These are phyloP conservation scores for Arthroderma uncinatum DNA, from an alignment of 2,329 filamentous ascomycete genomes.

Conservation along the genomic window DNA sequence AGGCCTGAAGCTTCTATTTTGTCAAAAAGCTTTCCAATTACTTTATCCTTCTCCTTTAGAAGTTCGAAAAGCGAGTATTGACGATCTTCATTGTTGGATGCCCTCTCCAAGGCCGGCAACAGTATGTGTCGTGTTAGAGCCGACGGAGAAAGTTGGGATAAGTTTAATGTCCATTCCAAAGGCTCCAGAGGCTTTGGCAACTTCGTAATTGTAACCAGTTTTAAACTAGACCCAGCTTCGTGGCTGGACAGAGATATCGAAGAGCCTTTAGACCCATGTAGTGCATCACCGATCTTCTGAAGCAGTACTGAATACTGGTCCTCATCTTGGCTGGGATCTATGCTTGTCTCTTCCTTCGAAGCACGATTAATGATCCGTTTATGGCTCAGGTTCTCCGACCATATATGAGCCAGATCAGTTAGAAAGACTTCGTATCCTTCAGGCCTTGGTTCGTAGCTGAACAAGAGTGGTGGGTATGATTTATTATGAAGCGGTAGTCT, in stretches of 20 bases:
- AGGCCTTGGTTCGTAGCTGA: conserved; percentile 25
- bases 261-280: conserved; percentile 28
- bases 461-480: conserved; percentile 29
- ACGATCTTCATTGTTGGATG: conserved; percentile 38
- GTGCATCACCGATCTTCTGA: conserved; percentile 42
- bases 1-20: conserved; percentile 46
- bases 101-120: conserved; percentile 42
- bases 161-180: conserved; percentile 42
- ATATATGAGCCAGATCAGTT: conserved; percentile 49
- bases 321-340: conserved; percentile 48
- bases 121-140: conserved; percentile 42
- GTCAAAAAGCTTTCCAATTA: conserved; percentile 48
- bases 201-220: conserved; percentile 37
- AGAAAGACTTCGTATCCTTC: conserved; percentile 43
- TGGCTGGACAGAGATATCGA: conserved; percentile 23
- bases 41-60: conserved; percentile 48
- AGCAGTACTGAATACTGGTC: conserved; percentile 47
- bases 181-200: conserved; percentile 45
- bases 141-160: conserved; percentile 32
- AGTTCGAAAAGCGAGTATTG: conserved; percentile 40
- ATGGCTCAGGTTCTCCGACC: conserved; percentile 42
- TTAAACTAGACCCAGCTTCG: conserved; percentile 28
- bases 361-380: conserved; percentile 41
- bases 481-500: conserved; percentile 22
- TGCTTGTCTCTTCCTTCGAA: conserved; percentile 40